These are phyloP conservation scores for Brassica hybrid DNA, from an alignment of 441 rosid species.

Conservation along the genomic window DNA sequence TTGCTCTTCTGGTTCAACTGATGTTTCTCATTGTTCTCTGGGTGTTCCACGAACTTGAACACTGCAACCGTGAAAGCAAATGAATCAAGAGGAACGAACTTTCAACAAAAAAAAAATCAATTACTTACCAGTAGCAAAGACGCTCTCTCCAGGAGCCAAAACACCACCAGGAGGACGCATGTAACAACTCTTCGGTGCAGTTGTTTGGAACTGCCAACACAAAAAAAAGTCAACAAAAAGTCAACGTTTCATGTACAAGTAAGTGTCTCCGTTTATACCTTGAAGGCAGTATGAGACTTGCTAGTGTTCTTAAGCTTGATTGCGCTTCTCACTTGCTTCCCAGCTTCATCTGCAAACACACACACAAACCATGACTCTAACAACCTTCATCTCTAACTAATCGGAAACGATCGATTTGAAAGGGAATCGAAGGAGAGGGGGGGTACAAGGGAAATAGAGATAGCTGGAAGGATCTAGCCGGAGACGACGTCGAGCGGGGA, in stretches of 20 bases:
- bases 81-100: not conserved
- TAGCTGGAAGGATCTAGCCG: conserved; percentile 82
- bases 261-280: conserved; percentile 43
- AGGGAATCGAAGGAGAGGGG: not conserved
- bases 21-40: conserved; percentile 64
- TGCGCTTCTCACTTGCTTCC: conserved; percentile 73
- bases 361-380: not conserved
- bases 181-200: conserved; percentile 55
- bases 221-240: not conserved
- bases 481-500: conserved; percentile 86
- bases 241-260: not conserved
- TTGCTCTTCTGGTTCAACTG: conserved; percentile 61
- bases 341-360: conserved; percentile 63
- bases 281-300: conserved; percentile 72
- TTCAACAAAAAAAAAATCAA: no score
- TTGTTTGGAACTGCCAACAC: conserved; percentile 68
- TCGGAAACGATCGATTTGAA: not conserved
- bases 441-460: conserved; percentile 84
- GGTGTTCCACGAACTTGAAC: conserved; percentile 77
- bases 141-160: no score
- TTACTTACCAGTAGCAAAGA: no score
- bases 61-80: conserved; percentile 43
- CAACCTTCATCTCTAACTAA: no score
- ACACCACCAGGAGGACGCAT: no score
- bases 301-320: conserved; percentile 67